phyloP scores from a whole-genome alignment of 1,139 yeast genomes.

The Saccharomyces hybrid region DNA sequence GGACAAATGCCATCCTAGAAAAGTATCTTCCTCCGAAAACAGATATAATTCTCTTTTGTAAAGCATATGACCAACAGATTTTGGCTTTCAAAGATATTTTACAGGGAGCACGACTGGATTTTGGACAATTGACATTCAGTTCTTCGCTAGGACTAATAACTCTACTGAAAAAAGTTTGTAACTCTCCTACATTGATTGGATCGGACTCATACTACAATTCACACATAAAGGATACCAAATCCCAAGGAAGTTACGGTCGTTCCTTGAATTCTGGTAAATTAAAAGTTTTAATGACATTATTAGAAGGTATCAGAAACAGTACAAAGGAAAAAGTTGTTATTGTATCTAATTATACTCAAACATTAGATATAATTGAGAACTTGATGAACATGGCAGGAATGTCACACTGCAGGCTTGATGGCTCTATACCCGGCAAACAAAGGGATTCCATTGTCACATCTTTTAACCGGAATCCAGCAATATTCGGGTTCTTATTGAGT shows the following conservation, averaged over 20 bases:
- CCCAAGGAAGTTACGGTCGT: constrained; percentile 28
- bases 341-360: constrained; percentile 84
- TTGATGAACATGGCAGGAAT: constrained; percentile 46
- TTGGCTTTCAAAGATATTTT: constrained; percentile 47
- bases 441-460: constrained; percentile 59
- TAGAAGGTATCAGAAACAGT: constrained; percentile 39
- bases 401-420: constrained; percentile 65
- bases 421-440: constrained; percentile 61
- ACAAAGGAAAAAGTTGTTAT: constrained; percentile 60
- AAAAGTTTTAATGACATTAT: constrained; percentile 45
- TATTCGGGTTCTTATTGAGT: constrained; percentile 68
- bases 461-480: constrained; percentile 50
- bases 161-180: constrained; percentile 71
- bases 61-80: constrained; percentile 60
- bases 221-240: constrained; percentile 7
- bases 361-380: constrained; percentile 66
- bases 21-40: constrained; percentile 68
- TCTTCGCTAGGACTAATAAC: constrained; percentile 64
- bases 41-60: constrained; percentile 71
- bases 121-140: constrained; percentile 32
- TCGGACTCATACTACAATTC: constrained; percentile 32
- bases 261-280: constrained; percentile 44
- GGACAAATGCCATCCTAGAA: constrained; percentile 62
- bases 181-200: constrained; percentile 60
- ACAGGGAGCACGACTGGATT: constrained; percentile 34